Conservation (phyloP, 768 basidiomycete genomes). For the Leccinum disarticulatum region DNA sequence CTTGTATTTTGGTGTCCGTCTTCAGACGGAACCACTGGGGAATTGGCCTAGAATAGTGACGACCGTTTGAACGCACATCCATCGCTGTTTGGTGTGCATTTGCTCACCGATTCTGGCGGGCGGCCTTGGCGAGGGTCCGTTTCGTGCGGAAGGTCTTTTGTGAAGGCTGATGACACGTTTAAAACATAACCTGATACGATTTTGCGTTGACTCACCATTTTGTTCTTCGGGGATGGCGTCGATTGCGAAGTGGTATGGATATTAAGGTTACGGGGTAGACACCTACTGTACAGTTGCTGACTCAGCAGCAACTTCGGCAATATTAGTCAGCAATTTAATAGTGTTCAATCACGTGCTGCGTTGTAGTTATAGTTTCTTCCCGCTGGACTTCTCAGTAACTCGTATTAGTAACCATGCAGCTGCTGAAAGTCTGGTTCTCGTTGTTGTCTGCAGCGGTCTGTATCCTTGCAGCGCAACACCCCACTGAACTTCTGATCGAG, state of each 20-base stretch:
- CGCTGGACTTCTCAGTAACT: no score
- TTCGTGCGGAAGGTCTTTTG: constrained; percentile 99
- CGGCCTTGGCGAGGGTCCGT: constrained; percentile 94
- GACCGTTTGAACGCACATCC: not conserved
- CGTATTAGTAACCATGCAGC: constrained; percentile 51
- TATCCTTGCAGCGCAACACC: constrained; percentile 49
- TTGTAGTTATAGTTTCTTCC: no score
- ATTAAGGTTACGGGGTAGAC: constrained; percentile 35
- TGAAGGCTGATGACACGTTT: constrained; percentile 68
- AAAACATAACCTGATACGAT: not conserved
- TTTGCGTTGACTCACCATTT: constrained; percentile 44
- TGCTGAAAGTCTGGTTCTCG: constrained; percentile 47
- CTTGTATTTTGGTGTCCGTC: constrained; percentile 93
- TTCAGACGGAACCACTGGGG: constrained; percentile 99
- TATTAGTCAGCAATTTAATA: not conserved
- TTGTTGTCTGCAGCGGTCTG: constrained; percentile 46
- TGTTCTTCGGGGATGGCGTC: constrained; percentile 38
- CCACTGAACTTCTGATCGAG: constrained; percentile 60
- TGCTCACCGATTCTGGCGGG: constrained; percentile 89
- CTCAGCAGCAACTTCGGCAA: constrained; percentile 24
- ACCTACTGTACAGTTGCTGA: constrained; percentile 44
- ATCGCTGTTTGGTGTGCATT: not conserved
- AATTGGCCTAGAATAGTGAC: constrained; percentile 64
- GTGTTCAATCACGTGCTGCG: not conserved
- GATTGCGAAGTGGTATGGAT: constrained; percentile 15